Evolutionary conservation across 345 rosid species (phyloP).

Genomic region (Mercurialis annua): DNA sequence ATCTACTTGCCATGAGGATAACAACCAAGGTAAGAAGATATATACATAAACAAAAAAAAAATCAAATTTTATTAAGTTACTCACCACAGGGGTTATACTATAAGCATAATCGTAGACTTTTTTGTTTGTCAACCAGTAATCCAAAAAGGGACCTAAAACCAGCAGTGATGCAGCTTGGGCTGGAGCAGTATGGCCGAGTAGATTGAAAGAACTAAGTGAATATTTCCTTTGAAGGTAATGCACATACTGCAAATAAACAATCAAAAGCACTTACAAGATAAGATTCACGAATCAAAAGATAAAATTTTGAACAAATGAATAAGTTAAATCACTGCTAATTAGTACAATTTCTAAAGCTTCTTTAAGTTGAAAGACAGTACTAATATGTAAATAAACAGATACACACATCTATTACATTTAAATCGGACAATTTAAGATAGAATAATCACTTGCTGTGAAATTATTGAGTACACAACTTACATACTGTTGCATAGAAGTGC

Average conservation of each 20-base stretch:
- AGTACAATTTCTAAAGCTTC: neutral
- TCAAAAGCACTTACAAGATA: neutral
- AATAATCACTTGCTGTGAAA: neutral
- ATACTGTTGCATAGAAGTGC: conserved; percentile 95
- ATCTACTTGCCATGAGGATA: neutral
- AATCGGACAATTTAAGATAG: neutral
- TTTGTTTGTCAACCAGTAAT: conserved; percentile 78
- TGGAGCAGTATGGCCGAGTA: conserved; percentile 97
- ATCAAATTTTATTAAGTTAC: conserved; percentile 7
- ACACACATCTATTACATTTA: neutral
- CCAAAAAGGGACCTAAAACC: conserved; percentile 79
- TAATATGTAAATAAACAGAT: neutral
- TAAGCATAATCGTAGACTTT: conserved; percentile 67
- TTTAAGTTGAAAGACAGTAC: neutral
- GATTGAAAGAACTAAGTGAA: conserved; percentile 80
- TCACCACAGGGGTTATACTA: conserved; percentile 56
- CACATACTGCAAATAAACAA: conserved; percentile 64
- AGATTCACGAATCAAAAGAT: neutral
- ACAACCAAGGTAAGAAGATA: neutral
- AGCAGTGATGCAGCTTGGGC: conserved; percentile 87
- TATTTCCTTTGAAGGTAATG: conserved; percentile 86
- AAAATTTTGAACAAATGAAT: neutral
- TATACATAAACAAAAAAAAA: neutral
- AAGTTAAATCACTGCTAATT: neutral
- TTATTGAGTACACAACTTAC: conserved; percentile 57